Evolutionary conservation across 179 eudicot species (phyloP).

Genomic region (Nepenthes alata): DNA sequence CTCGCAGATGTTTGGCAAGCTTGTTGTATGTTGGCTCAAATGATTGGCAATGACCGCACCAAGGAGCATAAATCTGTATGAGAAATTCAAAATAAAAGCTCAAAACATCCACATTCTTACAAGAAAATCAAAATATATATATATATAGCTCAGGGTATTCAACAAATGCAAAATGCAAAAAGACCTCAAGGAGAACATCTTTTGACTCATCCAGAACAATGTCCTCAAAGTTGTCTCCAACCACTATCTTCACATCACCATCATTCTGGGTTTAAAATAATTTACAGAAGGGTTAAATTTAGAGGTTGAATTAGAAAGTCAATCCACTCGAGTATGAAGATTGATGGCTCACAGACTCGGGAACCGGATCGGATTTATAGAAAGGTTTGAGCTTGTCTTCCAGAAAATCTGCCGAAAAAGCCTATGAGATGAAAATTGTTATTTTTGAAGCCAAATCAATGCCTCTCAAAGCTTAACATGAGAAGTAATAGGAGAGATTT

Average conservation of each 20-base stretch:
- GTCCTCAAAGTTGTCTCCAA: conserved; percentile 72
- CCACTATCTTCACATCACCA: conserved; percentile 74
- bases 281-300: neutral
- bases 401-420: conserved; percentile 47
- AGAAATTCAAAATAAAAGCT: neutral
- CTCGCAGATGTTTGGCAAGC: conserved; percentile 58
- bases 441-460: too few species aligned
- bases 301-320: too few species aligned
- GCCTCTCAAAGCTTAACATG: too few species aligned
- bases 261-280: conserved; percentile 36
- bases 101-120: too few species aligned
- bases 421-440: conserved; percentile 17
- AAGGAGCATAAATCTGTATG: conserved; percentile 67
- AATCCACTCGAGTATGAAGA: too few species aligned
- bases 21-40: conserved; percentile 63
- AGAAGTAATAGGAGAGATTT: too few species aligned
- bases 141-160: too few species aligned
- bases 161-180: too few species aligned
- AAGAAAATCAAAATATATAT: too few species aligned
- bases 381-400: conserved; percentile 68
- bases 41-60: conserved; percentile 81
- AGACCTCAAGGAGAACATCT: conserved; percentile 91
- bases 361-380: conserved; percentile 78
- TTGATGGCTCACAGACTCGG: conserved; percentile 40
- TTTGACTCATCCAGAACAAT: conserved; percentile 76